phyloP scores from a whole-genome alignment of 305 asterid species.

The Fraxinus xanthoxyloides region DNA sequence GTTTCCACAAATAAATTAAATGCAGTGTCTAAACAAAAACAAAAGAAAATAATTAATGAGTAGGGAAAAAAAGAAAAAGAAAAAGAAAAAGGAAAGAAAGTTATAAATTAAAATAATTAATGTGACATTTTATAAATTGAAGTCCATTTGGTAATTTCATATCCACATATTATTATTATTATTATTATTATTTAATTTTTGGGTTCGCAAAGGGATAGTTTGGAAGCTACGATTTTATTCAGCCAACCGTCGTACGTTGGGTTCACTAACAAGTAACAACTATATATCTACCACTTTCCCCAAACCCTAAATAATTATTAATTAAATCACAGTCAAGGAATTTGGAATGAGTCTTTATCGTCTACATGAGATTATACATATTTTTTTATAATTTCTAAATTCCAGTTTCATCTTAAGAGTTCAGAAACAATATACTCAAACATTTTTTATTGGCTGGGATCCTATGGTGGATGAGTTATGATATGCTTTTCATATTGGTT shows the following conservation, averaged over 20 bases:
- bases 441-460: slow-evolving; percentile 1
- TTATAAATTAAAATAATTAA: too few species aligned
- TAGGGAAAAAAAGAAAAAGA: too few species aligned
- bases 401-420: slow-evolving; percentile 7
- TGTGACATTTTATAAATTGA: background rate
- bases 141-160: background rate
- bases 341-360: slow-evolving; percentile 15
- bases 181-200: background rate
- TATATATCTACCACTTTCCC: background rate
- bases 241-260: slow-evolving; percentile 25
- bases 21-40: background rate
- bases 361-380: slow-evolving; percentile 7
- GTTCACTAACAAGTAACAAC: slow-evolving; percentile 17
- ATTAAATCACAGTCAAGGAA: slow-evolving; percentile 8
- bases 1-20: too few species aligned
- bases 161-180: background rate
- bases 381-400: background rate
- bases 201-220: slow-evolving; percentile 20
- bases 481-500: slow-evolving; percentile 2
- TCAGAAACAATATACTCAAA: slow-evolving; percentile 12
- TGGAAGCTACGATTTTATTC: slow-evolving; percentile 36
- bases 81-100: background rate
- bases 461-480: slow-evolving; percentile 10
- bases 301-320: background rate
- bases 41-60: too few species aligned